phyloP scores from a whole-genome alignment of 805 yeast genomes.

The Teunomyces gatunensis region DNA sequence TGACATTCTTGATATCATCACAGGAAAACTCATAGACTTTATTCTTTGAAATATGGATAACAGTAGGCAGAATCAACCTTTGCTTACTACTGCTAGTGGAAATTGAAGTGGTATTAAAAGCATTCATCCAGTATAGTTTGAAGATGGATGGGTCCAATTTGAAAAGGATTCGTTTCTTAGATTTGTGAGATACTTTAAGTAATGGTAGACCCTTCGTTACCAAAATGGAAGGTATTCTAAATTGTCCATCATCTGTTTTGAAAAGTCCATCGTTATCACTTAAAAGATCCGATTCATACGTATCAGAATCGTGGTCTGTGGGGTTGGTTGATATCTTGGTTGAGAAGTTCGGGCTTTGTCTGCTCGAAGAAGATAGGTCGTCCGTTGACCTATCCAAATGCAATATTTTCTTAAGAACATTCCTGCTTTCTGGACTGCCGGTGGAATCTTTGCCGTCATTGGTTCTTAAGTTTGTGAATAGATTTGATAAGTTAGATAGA shows the following conservation, averaged over 20 bases:
- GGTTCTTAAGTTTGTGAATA: conserved; percentile 21
- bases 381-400: conserved; percentile 10
- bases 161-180: conserved; percentile 58
- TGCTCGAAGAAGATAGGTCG: conserved; percentile 6
- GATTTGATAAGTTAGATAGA: conserved; percentile 20
- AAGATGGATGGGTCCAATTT: conserved; percentile 56
- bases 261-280: not conserved
- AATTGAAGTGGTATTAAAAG: conserved; percentile 29
- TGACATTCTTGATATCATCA: conserved; percentile 62
- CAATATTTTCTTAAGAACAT: conserved; percentile 12
- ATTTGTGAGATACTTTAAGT: conserved; percentile 67
- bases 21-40: conserved; percentile 35
- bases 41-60: conserved; percentile 10
- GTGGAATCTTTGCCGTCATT: conserved; percentile 14
- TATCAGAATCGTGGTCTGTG: conserved; percentile 6
- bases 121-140: conserved; percentile 47
- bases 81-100: conserved; percentile 13
- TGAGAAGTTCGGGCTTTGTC: not conserved
- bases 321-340: not conserved
- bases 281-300: not conserved
- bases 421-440: conserved; percentile 3
- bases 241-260: not conserved
- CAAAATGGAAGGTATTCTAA: conserved; percentile 43
- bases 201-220: conserved; percentile 59
- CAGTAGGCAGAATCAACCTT: conserved; percentile 13